A percentile compares a stretch with the other conserved stretches of the same genome.
phyloP scores from a whole-genome alignment of 169 alveolate genomes.

The Fabrea salina region DNA sequence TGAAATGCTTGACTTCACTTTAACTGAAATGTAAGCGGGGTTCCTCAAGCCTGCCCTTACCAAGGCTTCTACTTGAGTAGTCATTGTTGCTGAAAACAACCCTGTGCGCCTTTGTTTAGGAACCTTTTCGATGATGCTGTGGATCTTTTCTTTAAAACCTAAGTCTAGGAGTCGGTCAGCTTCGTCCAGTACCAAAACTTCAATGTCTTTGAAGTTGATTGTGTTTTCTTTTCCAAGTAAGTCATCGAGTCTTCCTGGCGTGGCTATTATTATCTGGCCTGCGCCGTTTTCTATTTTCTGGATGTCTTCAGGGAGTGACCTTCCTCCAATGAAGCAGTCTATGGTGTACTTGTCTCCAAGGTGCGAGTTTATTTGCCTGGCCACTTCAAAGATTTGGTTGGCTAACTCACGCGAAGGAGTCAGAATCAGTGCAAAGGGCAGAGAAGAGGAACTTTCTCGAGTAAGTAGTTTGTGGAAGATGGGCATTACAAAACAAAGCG shows the following conservation, averaged over 20 bases:
- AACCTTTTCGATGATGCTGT: slow-evolving; percentile 70
- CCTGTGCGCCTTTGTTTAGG: slow-evolving; percentile 96
- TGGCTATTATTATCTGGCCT: slow-evolving; percentile 83
- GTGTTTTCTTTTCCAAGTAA: slow-evolving; percentile 53
- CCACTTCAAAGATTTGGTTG: slow-evolving; percentile 77
- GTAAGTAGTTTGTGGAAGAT: slow-evolving; percentile 57
- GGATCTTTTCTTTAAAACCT: slow-evolving; percentile 87
- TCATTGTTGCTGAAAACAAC: slow-evolving; percentile 93
- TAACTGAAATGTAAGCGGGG: slow-evolving; percentile 84
- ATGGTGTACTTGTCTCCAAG: not conserved
- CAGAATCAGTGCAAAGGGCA: slow-evolving; percentile 84
- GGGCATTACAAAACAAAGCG: slow-evolving; percentile 82
- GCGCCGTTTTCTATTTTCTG: slow-evolving; percentile 57
- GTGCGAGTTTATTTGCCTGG: slow-evolving; percentile 45
- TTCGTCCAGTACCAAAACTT: slow-evolving; percentile 88
- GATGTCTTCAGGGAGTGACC: slow-evolving; percentile 28
- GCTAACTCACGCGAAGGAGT: slow-evolving; percentile 94
- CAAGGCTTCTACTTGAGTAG: slow-evolving; percentile 76
- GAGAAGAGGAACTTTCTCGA: slow-evolving; percentile 55
- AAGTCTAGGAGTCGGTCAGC: slow-evolving; percentile 92
- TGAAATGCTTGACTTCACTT: not conserved
- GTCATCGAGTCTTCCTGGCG: slow-evolving; percentile 89
- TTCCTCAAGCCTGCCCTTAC: slow-evolving; percentile 89
- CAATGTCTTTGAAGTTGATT: slow-evolving; percentile 53
- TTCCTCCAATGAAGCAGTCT: slow-evolving; percentile 49